Conservation (phyloP, 2,329 filamentous ascomycete species). For the Calonectria pauciramosa region DNA sequence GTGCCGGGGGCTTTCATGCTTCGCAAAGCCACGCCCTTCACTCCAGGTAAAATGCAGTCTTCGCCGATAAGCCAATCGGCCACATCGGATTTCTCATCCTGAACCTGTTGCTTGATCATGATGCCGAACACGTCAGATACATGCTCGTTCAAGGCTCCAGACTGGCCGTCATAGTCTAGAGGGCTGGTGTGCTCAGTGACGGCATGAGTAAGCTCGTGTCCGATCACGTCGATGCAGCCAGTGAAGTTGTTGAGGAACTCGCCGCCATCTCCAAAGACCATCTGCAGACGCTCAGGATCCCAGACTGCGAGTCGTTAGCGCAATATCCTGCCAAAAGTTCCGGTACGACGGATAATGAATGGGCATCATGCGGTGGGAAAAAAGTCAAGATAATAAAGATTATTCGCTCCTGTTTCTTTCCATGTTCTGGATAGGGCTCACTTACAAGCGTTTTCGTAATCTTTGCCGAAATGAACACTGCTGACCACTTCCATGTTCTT, state of each 20-base stretch:
- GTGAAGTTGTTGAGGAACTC: slow-evolving; percentile 66
- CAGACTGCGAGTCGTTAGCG: slow-evolving; percentile 54
- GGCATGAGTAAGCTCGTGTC: slow-evolving; percentile 70
- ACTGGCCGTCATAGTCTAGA: slow-evolving; percentile 64
- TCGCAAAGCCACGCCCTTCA: slow-evolving; percentile 66
- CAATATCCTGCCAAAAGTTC: background rate
- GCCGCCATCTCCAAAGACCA: slow-evolving; percentile 70
- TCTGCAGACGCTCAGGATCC: slow-evolving; percentile 62
- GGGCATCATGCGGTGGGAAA: background rate
- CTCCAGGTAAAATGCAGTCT: slow-evolving; percentile 63
- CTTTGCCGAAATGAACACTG: slow-evolving; percentile 65
- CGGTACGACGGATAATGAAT: background rate
- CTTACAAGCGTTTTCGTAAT: slow-evolving; percentile 66
- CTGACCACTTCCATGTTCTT: slow-evolving; percentile 63
- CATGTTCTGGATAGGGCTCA: background rate
- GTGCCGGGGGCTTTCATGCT: slow-evolving; percentile 68
- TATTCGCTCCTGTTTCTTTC: too few relatives aligned
- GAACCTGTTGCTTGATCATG: slow-evolving; percentile 68
- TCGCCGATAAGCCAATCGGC: slow-evolving; percentile 70
- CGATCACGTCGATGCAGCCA: slow-evolving; percentile 67
- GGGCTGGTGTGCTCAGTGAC: slow-evolving; percentile 65
- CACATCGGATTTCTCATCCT: slow-evolving; percentile 58
- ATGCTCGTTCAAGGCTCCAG: slow-evolving; percentile 70
- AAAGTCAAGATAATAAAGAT: too few relatives aligned
- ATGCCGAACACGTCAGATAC: slow-evolving; percentile 69